Evolutionary conservation across 2,329 filamentous ascomycete species (phyloP), one percentile per base, ranked within the genome.

Genomic region (Pseudogymnoascus sp.): DNA sequence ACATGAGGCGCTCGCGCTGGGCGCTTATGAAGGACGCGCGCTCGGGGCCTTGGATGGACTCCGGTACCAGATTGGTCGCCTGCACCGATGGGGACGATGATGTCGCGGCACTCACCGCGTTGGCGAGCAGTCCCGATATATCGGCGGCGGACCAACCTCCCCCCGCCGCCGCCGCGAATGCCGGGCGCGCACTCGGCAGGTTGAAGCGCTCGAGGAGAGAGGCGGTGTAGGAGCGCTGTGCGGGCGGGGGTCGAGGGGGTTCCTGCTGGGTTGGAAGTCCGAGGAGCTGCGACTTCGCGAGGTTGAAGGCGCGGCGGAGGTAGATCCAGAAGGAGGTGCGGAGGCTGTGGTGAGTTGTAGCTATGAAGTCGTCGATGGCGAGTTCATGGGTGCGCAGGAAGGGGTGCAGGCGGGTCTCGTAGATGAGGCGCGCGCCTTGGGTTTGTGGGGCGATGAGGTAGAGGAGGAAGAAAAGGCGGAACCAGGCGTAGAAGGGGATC

Each of bases 361-460:
- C 88, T 75, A 98, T 97, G 72, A 96, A 88, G 66, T 91, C 86
- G 72, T 99, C 95, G 75, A 99, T 98, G 68, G 90, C 86, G 46
- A 82, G 76, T 77, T 98, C 95, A 75, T 99, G 93, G 65, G 92
- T 84, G 71, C 86, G 82, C 60, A 99, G 86, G 79, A 93, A 96
- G 0, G 93, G 93, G 75, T 96, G 89, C 65, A 98, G 81, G 75
- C 95, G 87, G 66, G 86, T 83, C 72, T 92, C 86, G 80, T 98
- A 99, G 67, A 98, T 81, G 70, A 89, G 78, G 65, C 89, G 89
- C 63, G 93, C 92, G 74, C 95, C 95, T 74, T 97, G 93, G n/a
- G 91, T 95, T 76, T 96, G 93, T 0, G 93, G 95, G n/a, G 96
- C 86, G 72, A 98, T 92, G 66, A 99, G 90, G 79, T 97, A 99